Percentiles rank a stretch among this genome's conserved stretches.
These are phyloP conservation scores for Paramyrothecium roridum DNA, from an alignment of 2,329 filamentous ascomycete genomes.

Conservation along the genomic window DNA sequence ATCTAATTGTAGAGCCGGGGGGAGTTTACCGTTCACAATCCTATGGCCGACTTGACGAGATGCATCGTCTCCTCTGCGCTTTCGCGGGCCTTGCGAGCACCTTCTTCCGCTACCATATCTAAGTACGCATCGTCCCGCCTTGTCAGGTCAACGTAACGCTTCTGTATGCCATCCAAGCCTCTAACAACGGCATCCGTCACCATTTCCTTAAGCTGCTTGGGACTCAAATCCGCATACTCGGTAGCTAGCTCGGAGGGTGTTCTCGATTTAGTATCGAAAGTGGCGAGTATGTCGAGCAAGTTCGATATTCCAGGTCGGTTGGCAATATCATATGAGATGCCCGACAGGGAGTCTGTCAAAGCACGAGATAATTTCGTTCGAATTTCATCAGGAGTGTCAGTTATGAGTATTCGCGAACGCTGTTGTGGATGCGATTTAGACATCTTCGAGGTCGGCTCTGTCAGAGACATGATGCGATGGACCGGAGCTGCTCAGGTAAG, in stretches of 20 bases:
- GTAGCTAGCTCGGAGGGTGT: slow-evolving; percentile 37
- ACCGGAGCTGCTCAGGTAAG: slow-evolving; percentile 56
- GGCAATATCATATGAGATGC: slow-evolving; percentile 69
- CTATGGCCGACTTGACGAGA: slow-evolving; percentile 48
- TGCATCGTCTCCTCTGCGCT: slow-evolving; percentile 60
- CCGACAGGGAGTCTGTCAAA: slow-evolving; percentile 68
- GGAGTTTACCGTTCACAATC: slow-evolving; percentile 36
- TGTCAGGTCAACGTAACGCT: slow-evolving; percentile 53
- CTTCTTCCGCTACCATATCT: slow-evolving; percentile 54
- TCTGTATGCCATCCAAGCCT: slow-evolving; percentile 52
- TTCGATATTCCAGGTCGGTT: slow-evolving; percentile 82
- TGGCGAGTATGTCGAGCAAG: slow-evolving; percentile 74
- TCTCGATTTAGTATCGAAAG: slow-evolving; percentile 51
- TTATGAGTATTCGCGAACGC: slow-evolving; percentile 79
- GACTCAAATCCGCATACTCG: slow-evolving; percentile 31
- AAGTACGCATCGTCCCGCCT: slow-evolving; percentile 46
- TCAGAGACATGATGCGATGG: slow-evolving; percentile 86
- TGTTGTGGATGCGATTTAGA: slow-evolving; percentile 78
- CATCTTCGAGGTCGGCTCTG: slow-evolving; percentile 80
- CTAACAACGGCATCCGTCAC: slow-evolving; percentile 56
- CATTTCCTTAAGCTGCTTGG: slow-evolving; percentile 41
- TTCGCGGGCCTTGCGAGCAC: slow-evolving; percentile 56
- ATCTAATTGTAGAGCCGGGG: too few species aligned
- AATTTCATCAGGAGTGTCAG: slow-evolving; percentile 64
- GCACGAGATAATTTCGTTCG: slow-evolving; percentile 67